These are phyloP conservation scores for Calvatia gigantea DNA, from an alignment of 768 basidiomycete species.

Conservation along the genomic window DNA sequence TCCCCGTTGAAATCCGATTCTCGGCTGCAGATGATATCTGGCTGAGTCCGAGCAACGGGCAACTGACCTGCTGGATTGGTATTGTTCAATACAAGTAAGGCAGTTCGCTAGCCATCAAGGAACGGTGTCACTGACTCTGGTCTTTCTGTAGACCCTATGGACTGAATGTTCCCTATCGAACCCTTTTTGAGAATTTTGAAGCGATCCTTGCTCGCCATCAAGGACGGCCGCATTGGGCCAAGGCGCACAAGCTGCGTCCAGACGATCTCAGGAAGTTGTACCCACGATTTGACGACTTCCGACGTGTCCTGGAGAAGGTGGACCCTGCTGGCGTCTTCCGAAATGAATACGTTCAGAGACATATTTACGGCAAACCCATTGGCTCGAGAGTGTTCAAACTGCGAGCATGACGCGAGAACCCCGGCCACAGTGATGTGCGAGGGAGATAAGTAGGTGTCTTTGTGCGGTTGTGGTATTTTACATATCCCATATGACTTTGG, in stretches of 20 bases:
- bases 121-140: conserved; percentile 5
- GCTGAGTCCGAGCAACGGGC: conserved; percentile 84
- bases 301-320: conserved; percentile 56
- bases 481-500: conserved; percentile 2
- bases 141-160: conserved; percentile 72
- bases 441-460: conserved; percentile 9
- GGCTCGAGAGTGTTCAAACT: conserved; percentile 39
- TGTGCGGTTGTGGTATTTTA: neutral
- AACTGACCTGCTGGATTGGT: conserved; percentile 91
- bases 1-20: conserved; percentile 90
- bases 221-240: conserved; percentile 96
- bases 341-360: conserved; percentile 87
- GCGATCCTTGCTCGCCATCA: conserved; percentile 60
- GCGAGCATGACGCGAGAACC: conserved; percentile 16
- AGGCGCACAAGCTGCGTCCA: conserved; percentile 75
- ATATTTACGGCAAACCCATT: conserved; percentile 66
- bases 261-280: conserved; percentile 64
- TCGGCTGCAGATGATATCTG: conserved; percentile 88
- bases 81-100: conserved; percentile 94
- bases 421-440: neutral
- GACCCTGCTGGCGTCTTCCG: conserved; percentile 80
- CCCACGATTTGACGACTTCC: conserved; percentile 79
- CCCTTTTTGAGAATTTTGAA: conserved; percentile 76
- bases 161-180: conserved; percentile 74
- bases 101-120: neutral